A percentile compares a stretch with the other conserved stretches of the same genome.
These are phyloP conservation scores for Melaleuca alternifolia DNA, from an alignment of 345 rosid genomes.

Conservation along the genomic window DNA sequence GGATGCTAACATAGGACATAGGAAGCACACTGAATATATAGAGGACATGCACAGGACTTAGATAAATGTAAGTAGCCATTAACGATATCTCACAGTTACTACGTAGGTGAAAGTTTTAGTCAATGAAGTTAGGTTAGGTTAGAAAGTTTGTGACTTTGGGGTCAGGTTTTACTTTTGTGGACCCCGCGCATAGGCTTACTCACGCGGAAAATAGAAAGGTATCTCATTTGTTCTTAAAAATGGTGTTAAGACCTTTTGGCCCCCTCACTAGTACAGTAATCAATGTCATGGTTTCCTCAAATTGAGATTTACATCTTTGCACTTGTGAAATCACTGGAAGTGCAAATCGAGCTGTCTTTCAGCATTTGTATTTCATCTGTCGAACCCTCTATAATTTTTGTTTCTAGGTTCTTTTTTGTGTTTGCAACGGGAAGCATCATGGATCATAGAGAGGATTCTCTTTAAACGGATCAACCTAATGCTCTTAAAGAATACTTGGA, in stretches of 20 bases:
- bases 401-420: neutral
- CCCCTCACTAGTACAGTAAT: neutral
- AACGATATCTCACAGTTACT: neutral
- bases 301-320: neutral
- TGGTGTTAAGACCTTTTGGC: neutral
- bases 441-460: neutral
- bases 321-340: neutral
- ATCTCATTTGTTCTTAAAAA: neutral
- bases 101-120: neutral
- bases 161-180: neutral
- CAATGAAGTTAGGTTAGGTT: neutral
- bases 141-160: neutral
- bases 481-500: too few relatives aligned
- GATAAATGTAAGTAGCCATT: neutral
- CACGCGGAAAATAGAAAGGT: neutral
- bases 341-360: neutral
- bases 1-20: neutral
- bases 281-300: neutral
- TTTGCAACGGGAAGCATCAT: neutral
- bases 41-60: neutral
- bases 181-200: neutral
- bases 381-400: neutral
- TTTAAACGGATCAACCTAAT: neutral
- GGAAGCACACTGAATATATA: neutral
- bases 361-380: neutral